A percentile compares a stretch with the other conserved stretches of the same genome.
Evolutionary conservation across 2,329 filamentous ascomycete genomes (phyloP).

Genomic region (Fusarium secorum): DNA sequence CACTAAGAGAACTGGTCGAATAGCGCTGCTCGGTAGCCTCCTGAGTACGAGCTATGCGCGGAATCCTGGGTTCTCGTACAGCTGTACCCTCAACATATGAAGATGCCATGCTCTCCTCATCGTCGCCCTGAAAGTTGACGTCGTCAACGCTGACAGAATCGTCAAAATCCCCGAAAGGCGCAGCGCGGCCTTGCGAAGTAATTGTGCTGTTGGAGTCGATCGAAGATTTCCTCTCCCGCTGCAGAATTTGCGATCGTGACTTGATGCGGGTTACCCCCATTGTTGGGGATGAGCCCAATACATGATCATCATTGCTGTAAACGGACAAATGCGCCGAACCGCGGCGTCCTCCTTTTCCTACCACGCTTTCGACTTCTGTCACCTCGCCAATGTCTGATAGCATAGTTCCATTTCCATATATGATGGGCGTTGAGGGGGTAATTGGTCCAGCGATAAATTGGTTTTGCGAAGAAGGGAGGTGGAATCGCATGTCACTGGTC

Average conservation of each 20-base stretch:
- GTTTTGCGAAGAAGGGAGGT: slow-evolving; percentile 50
- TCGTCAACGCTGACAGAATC: slow-evolving; percentile 69
- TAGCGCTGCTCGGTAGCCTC: slow-evolving; percentile 62
- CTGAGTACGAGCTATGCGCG: slow-evolving; percentile 21
- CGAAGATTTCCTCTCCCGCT: slow-evolving; percentile 62
- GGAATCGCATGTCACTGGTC: slow-evolving; percentile 49
- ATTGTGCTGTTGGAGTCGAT: slow-evolving; percentile 69
- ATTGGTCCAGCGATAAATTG: slow-evolving; percentile 54
- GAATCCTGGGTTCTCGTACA: slow-evolving; percentile 30
- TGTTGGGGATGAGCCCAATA: slow-evolving; percentile 56
- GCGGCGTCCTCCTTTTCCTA: slow-evolving; percentile 52
- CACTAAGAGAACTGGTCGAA: slow-evolving; percentile 78
- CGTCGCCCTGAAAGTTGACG: slow-evolving; percentile 71
- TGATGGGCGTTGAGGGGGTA: slow-evolving; percentile 68
- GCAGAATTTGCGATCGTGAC: slow-evolving; percentile 53
- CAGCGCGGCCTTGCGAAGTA: slow-evolving; percentile 58
- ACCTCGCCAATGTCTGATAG: slow-evolving; percentile 70
- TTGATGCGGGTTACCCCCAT: slow-evolving; percentile 54
- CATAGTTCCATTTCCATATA: slow-evolving; percentile 75
- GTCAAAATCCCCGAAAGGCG: slow-evolving; percentile 68
- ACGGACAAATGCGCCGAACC: slow-evolving; percentile 48
- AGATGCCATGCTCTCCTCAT: slow-evolving; percentile 71
- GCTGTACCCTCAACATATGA: slow-evolving; percentile 60
- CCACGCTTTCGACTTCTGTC: slow-evolving; percentile 61
- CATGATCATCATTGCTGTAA: slow-evolving; percentile 46